Evolutionary conservation across 495 filamentous ascomycete species (phyloP).

Genomic region (Penicillium alfredii): DNA sequence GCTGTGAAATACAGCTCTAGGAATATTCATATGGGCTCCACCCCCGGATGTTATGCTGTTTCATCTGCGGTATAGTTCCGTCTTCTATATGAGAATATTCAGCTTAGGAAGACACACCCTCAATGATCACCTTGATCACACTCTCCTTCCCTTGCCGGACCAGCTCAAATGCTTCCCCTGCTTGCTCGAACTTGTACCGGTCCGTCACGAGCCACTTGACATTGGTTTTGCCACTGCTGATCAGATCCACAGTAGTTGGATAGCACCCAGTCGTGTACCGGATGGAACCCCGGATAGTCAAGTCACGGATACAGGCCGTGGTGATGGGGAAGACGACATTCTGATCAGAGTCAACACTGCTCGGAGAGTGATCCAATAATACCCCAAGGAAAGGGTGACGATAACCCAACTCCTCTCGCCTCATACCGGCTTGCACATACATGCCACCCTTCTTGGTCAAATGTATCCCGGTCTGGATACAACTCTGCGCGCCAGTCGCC

Average conservation of each 20-base stretch:
- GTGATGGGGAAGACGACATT: conserved; percentile 80
- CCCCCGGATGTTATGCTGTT: too few species aligned
- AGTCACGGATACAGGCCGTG: conserved; percentile 74
- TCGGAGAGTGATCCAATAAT: too few species aligned
- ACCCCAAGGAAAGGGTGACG: neutral
- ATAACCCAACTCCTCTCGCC: conserved; percentile 56
- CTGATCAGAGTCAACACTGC: too few species aligned
- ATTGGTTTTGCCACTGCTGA: conserved; percentile 58
- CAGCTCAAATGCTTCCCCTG: conserved; percentile 73
- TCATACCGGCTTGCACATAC: conserved; percentile 85
- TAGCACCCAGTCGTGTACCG: conserved; percentile 78
- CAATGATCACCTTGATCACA: conserved; percentile 80
- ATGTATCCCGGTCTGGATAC: conserved; percentile 69
- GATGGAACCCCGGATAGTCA: conserved; percentile 75
- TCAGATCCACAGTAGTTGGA: conserved; percentile 64
- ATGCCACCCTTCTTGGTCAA: conserved; percentile 65
- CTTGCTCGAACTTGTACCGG: conserved; percentile 64
- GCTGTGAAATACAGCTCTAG: neutral
- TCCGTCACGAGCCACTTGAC: conserved; percentile 68
- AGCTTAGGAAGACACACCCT: conserved; percentile 36
- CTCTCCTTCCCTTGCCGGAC: conserved; percentile 68
- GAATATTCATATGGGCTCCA: too few species aligned
- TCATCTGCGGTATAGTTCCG: neutral
- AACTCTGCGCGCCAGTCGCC: conserved; percentile 72
- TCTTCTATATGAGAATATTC: neutral